A percentile compares a stretch with the other conserved stretches of the same genome.
phyloP scores from a whole-genome alignment of 2,329 filamentous ascomycete genomes.

The Dryadomyces quercus-mongolicae region DNA sequence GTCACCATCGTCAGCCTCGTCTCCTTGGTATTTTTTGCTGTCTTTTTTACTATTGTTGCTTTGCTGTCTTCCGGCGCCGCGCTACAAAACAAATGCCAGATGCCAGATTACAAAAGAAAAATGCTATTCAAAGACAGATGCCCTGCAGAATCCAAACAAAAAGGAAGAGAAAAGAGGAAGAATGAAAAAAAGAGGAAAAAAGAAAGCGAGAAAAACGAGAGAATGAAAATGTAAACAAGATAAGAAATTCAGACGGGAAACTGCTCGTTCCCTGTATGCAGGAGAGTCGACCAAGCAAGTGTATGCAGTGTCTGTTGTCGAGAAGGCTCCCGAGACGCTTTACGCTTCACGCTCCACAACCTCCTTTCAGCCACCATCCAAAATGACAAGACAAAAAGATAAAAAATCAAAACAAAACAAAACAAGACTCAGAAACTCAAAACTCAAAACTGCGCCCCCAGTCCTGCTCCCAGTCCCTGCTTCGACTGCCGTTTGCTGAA shows the following conservation, averaged over 20 bases:
- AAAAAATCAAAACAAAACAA: background rate
- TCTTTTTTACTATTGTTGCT: constrained; percentile 3
- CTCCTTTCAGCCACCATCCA: too few relatives aligned
- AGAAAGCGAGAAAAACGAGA: background rate
- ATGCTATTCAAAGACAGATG: constrained; percentile 4
- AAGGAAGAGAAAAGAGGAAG: background rate
- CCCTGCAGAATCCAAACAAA: constrained; percentile 1
- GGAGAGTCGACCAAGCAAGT: background rate
- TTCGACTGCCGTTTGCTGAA: constrained; percentile 93
- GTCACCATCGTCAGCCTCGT: too few relatives aligned
- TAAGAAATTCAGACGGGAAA: too few relatives aligned
- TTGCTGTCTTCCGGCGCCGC: constrained; percentile 9
- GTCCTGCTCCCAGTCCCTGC: constrained; percentile 83
- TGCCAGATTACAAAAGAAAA: constrained; percentile 1
- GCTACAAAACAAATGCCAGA: constrained; percentile 9
- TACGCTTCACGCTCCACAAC: too few relatives aligned
- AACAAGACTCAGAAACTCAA: constrained; percentile 42
- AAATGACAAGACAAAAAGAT: background rate
- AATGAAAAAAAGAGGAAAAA: background rate
- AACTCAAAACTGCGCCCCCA: constrained; percentile 67
- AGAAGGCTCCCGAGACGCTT: too few relatives aligned
- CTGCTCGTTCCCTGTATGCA: too few relatives aligned
- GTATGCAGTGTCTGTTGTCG: background rate
- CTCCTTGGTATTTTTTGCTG: background rate
- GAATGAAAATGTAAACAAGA: background rate